These are phyloP conservation scores for Prosopis cineraria DNA, from an alignment of 306 rosid species.

Conservation along the genomic window DNA sequence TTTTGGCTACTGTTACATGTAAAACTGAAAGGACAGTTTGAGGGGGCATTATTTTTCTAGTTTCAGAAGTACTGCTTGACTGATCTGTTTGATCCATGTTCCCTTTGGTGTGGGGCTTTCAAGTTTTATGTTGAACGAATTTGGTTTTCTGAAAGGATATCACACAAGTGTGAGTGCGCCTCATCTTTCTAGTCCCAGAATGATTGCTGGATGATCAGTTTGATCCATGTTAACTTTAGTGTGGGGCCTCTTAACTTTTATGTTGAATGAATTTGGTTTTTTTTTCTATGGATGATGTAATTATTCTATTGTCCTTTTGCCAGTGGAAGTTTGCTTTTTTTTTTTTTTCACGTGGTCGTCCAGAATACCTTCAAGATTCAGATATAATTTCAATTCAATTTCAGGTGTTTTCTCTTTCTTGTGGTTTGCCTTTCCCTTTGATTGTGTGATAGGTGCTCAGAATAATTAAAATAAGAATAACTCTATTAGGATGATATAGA, in stretches of 20 bases:
- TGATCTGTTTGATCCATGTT: background rate
- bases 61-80: background rate
- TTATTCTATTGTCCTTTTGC: background rate
- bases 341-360: conserved; percentile 87
- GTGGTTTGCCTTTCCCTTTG: conserved; percentile 21
- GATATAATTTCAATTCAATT: conserved; percentile 75
- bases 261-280: background rate
- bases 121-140: background rate
- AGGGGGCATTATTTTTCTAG: background rate
- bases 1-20: background rate
- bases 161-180: too few relatives aligned
- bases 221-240: background rate
- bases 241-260: background rate
- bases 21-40: background rate
- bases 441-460: too few relatives aligned
- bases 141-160: background rate
- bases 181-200: background rate
- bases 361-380: conserved; percentile 87
- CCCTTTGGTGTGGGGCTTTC: background rate
- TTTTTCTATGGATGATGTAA: background rate
- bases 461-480: too few relatives aligned
- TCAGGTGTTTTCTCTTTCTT: conserved; percentile 56
- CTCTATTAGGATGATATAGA: too few relatives aligned
- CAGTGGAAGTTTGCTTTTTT: conserved; percentile 98
- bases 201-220: background rate